These are phyloP conservation scores for Saturnispora zaruensis DNA, from an alignment of 805 yeast species.

Conservation along the genomic window DNA sequence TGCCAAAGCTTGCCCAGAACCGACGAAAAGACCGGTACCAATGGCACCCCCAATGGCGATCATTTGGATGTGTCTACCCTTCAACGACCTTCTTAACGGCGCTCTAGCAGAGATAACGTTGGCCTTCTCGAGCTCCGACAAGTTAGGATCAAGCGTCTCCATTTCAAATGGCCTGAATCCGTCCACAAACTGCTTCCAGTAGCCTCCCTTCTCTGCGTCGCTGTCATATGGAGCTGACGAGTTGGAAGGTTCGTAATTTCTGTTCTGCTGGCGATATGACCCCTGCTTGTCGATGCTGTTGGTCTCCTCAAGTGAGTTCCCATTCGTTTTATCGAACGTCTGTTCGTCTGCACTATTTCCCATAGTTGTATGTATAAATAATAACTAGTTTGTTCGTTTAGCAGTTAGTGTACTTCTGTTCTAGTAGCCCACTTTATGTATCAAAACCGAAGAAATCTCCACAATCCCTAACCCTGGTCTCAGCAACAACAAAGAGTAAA, in stretches of 20 bases:
- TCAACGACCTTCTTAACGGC: conserved; percentile 39
- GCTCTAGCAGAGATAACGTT: conserved; percentile 35
- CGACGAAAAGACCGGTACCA: conserved; percentile 72
- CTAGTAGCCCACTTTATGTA: neutral
- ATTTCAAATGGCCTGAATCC: conserved; percentile 20
- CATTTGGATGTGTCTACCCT: conserved; percentile 61
- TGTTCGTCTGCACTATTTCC: neutral
- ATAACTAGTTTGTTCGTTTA: too few species aligned
- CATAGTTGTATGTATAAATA: neutral
- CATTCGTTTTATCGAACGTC: neutral
- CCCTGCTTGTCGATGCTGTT: neutral
- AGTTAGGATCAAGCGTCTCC: conserved; percentile 32
- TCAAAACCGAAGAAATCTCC: neutral
- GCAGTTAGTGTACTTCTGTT: neutral
- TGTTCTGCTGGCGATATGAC: neutral
- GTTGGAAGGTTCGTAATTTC: neutral
- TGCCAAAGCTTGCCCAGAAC: conserved; percentile 50
- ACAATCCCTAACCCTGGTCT: neutral
- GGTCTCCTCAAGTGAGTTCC: neutral
- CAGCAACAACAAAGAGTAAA: neutral
- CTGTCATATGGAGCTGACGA: neutral
- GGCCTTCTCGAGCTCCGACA: conserved; percentile 34
- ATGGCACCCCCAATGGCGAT: conserved; percentile 74
- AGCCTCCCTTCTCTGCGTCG: conserved; percentile 3
- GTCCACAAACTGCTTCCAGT: conserved; percentile 15